These are phyloP conservation scores for Chaetomiaceae sp. DNA, from an alignment of 2,329 filamentous ascomycete genomes.

Conservation along the genomic window DNA sequence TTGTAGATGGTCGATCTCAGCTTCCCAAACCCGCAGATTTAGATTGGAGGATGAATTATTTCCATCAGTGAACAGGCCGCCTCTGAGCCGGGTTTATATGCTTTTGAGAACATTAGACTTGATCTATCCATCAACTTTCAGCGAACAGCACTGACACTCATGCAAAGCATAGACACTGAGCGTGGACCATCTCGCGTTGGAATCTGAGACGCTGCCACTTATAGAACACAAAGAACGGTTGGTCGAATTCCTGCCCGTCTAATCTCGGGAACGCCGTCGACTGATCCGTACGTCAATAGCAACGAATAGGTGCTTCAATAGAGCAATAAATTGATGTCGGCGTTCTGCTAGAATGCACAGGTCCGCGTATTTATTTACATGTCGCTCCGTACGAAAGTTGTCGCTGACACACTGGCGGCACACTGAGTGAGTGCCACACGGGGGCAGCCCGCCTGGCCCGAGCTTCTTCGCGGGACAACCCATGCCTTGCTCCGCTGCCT, in stretches of 20 bases:
- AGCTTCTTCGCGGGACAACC: conserved; percentile 18
- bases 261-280: background rate
- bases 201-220: background rate
- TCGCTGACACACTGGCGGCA: background rate
- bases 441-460: conserved; percentile 18
- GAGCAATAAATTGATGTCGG: background rate
- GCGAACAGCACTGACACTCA: no score
- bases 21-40: background rate
- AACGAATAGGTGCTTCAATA: conserved; percentile 8
- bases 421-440: no score
- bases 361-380: background rate
- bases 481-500: conserved; percentile 23
- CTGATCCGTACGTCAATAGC: background rate
- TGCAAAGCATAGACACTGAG: background rate
- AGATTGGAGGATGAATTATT: background rate
- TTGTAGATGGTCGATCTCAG: background rate
- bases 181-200: background rate
- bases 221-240: background rate
- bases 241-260: background rate
- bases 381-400: background rate
- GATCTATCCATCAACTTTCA: no score
- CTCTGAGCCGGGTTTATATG: background rate
- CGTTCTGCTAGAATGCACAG: background rate
- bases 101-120: background rate
- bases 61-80: background rate